A percentile compares a stretch with the other conserved stretches of the same genome.
phyloP scores from a whole-genome alignment of 305 asterid genomes.

The Fraxinus ornus region DNA sequence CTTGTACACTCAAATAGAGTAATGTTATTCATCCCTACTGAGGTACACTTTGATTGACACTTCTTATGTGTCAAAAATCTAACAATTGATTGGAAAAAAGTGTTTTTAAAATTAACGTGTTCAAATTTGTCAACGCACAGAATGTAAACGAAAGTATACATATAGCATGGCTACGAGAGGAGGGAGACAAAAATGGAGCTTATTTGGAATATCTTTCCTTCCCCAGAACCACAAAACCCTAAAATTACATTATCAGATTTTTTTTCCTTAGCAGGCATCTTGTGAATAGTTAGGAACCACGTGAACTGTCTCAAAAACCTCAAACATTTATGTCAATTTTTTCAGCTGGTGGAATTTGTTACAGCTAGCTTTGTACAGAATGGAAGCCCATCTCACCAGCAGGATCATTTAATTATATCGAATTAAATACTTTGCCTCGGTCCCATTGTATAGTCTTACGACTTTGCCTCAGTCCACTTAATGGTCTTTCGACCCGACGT shows the following conservation, averaged over 20 bases:
- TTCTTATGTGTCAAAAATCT: too few relatives aligned
- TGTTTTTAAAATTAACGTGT: too few relatives aligned
- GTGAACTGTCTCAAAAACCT: not conserved
- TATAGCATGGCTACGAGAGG: too few relatives aligned
- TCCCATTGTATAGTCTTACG: not conserved
- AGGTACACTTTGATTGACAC: too few relatives aligned
- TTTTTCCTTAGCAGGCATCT: constrained; percentile 14
- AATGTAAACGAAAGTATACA: too few relatives aligned
- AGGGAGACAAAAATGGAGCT: not conserved
- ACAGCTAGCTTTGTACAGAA: not conserved
- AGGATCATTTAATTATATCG: not conserved
- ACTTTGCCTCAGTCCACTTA: not conserved
- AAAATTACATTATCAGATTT: not conserved
- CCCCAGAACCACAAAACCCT: not conserved
- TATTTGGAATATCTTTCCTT: not conserved
- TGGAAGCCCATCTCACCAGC: constrained; percentile 18
- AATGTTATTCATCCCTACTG: too few relatives aligned
- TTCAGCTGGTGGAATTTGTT: constrained; percentile 11
- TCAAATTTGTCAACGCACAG: too few relatives aligned
- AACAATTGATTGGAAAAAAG: too few relatives aligned
- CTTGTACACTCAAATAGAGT: too few relatives aligned
- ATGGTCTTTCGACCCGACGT: not conserved
- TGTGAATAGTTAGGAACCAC: constrained; percentile 31
- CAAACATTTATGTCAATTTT: constrained; percentile 12
- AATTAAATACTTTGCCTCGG: not conserved